Evolutionary conservation across 116 monocot species (phyloP).

Genomic region (Papilionanthe hybrid): DNA sequence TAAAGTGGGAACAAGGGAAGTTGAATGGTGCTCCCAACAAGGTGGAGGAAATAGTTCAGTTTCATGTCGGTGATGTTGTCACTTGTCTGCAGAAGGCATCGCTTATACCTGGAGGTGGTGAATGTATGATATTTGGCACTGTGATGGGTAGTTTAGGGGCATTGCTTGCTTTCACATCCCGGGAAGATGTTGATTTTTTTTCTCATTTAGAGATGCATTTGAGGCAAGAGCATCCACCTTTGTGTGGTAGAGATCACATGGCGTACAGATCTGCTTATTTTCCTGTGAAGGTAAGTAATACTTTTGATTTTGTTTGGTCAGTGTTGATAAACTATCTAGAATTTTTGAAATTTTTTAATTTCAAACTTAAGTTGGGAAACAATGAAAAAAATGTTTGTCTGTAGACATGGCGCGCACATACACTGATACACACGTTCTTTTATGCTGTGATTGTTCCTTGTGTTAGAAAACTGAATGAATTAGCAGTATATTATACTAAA

Average conservation of each 20-base stretch:
- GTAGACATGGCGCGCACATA: no score
- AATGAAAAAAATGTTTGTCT: no score
- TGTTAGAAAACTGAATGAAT: background rate
- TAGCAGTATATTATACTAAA: background rate
- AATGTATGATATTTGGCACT: conserved; percentile 87
- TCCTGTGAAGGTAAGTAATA: conserved; percentile 73
- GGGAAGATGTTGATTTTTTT: conserved; percentile 99
- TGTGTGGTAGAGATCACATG: conserved; percentile 96
- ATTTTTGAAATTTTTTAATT: no score
- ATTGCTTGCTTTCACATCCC: conserved; percentile 78
- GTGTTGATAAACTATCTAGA: background rate
- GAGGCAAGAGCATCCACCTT: conserved; percentile 94
- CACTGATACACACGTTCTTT: no score
- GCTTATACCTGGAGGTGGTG: conserved; percentile 89
- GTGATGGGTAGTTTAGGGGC: conserved; percentile 99
- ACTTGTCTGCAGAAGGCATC: conserved; percentile 89
- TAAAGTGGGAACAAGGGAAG: conserved; percentile 96
- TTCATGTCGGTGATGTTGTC: conserved; percentile 33
- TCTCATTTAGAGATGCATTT: conserved; percentile 98
- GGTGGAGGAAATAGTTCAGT: conserved; percentile 11
- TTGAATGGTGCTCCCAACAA: conserved; percentile 30
- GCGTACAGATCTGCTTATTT: conserved; percentile 93
- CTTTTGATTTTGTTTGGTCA: background rate
- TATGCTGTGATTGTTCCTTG: background rate
- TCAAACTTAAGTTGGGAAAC: no score